Evolutionary conservation across 306 rosid species (phyloP).

Genomic region (Lathyrus tuberosus): DNA sequence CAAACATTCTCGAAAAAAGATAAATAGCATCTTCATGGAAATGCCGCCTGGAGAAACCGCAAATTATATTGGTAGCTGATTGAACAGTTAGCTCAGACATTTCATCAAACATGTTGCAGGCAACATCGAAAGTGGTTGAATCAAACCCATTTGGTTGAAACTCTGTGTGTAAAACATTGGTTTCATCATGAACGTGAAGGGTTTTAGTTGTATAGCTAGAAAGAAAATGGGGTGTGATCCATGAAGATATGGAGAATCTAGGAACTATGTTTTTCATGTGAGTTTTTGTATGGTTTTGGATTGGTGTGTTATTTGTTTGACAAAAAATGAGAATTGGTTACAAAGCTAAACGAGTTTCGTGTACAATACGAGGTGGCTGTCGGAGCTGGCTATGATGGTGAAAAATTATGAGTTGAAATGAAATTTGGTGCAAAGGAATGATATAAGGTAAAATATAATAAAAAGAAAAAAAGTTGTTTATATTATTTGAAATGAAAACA

Average conservation of each 20-base stretch:
- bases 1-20: slow-evolving; percentile 72
- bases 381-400: background rate
- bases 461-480: too few relatives aligned
- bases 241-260: slow-evolving; percentile 29
- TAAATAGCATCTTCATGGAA: slow-evolving; percentile 53
- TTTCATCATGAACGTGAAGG: slow-evolving; percentile 32
- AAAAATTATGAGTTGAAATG: too few relatives aligned
- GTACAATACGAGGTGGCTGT: background rate
- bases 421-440: too few relatives aligned
- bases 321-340: too few relatives aligned
- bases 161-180: slow-evolving; percentile 20
- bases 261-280: slow-evolving; percentile 44
- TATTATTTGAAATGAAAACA: too few relatives aligned
- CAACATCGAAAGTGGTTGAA: slow-evolving; percentile 49
- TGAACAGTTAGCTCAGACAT: slow-evolving; percentile 56
- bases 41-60: slow-evolving; percentile 51
- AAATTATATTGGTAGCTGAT: slow-evolving; percentile 67
- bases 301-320: slow-evolving; percentile 7
- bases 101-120: slow-evolving; percentile 67
- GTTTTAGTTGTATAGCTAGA: slow-evolving; percentile 44
- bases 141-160: background rate
- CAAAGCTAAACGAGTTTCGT: too few relatives aligned
- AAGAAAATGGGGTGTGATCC: slow-evolving; percentile 45
- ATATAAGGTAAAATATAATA: too few relatives aligned
- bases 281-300: slow-evolving; percentile 28